A percentile compares a stretch with the other conserved stretches of the same genome.
Conservation (phyloP, 2,329 filamentous ascomycete genomes). For the Cytospora schulzeri region DNA sequence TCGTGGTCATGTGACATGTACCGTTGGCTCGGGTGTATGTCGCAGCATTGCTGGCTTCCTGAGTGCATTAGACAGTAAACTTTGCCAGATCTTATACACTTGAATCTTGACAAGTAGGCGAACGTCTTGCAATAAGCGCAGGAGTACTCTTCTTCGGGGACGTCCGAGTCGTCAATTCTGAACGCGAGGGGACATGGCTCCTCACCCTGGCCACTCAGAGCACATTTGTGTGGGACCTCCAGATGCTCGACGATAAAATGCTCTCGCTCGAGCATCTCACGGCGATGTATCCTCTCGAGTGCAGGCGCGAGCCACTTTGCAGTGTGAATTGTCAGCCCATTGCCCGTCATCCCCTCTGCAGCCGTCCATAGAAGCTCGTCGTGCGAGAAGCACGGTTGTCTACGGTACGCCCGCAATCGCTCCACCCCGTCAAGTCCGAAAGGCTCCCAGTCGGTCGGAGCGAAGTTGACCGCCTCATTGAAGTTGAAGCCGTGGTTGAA, state of each 20-base stretch:
- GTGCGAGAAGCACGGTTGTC: slow-evolving; percentile 95
- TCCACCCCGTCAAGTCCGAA: slow-evolving; percentile 86
- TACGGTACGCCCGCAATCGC: slow-evolving; percentile 80
- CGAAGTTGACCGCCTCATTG: slow-evolving; percentile 98
- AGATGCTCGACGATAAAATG: slow-evolving; percentile 69
- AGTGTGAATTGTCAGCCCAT: slow-evolving; percentile 73
- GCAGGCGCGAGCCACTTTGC: slow-evolving; percentile 95
- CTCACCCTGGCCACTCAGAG: slow-evolving; percentile 47
- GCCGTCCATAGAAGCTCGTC: slow-evolving; percentile 93
- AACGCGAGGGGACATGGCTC: slow-evolving; percentile 62
- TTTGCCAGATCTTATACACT: slow-evolving; percentile 80
- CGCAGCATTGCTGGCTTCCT: slow-evolving; percentile 79
- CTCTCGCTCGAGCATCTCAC: slow-evolving; percentile 70
- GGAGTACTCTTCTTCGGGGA: slow-evolving; percentile 89
- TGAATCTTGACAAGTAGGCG: slow-evolving; percentile 86
- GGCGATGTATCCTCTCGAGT: slow-evolving; percentile 73
- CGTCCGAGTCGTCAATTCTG: slow-evolving; percentile 69
- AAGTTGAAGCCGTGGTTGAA: slow-evolving; percentile 99
- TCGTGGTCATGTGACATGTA: slow-evolving; percentile 70
- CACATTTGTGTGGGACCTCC: slow-evolving; percentile 58
- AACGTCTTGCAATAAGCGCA: slow-evolving; percentile 92
- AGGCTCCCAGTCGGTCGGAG: slow-evolving; percentile 91
- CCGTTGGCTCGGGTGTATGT: slow-evolving; percentile 65
- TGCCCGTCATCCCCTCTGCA: slow-evolving; percentile 72
- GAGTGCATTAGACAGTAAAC: slow-evolving; percentile 82